phyloP scores from a whole-genome alignment of 1,139 yeast genomes.

The Geotrichum klebahnii region DNA sequence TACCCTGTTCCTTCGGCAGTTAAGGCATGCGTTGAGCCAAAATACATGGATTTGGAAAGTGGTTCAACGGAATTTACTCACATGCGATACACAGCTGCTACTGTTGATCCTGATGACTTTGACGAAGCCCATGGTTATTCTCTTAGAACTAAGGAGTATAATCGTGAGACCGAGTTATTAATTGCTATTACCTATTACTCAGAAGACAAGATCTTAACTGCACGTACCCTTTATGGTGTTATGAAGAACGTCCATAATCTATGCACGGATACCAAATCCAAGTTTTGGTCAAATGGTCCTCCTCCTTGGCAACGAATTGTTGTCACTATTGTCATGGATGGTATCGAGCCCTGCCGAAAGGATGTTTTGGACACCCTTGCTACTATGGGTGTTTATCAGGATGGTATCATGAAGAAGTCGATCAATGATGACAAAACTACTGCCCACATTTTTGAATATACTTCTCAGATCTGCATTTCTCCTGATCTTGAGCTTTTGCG shows the following conservation, averaged over 20 bases:
- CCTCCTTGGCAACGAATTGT: constrained; percentile 91
- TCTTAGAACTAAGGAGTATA: constrained; percentile 65
- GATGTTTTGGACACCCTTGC: constrained; percentile 80
- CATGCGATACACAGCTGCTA: constrained; percentile 73
- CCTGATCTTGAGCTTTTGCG: constrained; percentile 46
- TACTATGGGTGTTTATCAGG: constrained; percentile 92
- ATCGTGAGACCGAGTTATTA: constrained; percentile 81
- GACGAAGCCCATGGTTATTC: constrained; percentile 63
- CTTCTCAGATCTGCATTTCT: constrained; percentile 57
- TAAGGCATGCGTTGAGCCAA: constrained; percentile 53
- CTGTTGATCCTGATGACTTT: constrained; percentile 79
- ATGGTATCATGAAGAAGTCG: constrained; percentile 85
- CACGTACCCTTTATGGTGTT: constrained; percentile 88
- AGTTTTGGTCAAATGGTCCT: constrained; percentile 65
- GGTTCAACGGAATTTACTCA: constrained; percentile 61
- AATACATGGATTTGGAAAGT: constrained; percentile 59
- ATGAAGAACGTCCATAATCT: constrained; percentile 87
- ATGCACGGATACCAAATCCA: constrained; percentile 58
- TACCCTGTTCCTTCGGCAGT: constrained; percentile 72
- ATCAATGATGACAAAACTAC: constrained; percentile 83
- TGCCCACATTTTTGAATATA: constrained; percentile 90
- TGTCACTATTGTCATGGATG: constrained; percentile 86
- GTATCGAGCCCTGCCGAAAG: constrained; percentile 84
- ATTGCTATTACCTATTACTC: constrained; percentile 82
- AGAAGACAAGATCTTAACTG: constrained; percentile 81